Base-by-base conservation (phyloP, 2,329 filamentous ascomycete genomes). In the Alternaria conjuncta region DNA sequence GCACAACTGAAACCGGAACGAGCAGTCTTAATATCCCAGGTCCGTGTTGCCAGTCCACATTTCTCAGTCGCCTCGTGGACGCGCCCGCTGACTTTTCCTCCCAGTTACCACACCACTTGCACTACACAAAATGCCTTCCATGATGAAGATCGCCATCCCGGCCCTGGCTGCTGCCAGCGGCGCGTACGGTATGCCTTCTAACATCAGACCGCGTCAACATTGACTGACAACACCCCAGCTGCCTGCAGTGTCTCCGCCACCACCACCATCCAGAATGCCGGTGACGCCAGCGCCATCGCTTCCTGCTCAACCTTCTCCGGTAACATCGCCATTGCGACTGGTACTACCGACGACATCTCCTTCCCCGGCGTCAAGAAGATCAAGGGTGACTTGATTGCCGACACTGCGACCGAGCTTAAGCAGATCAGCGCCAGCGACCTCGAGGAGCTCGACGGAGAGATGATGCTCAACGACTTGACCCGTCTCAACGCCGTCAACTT, bases 231-330 rank as follows among this genome's bases (percentile, higher is more conserved):
- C 6, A 15, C 18, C 25, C 65, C 71, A 74, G 78, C 75, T 61
- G 70, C 76, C 57, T 85, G 83, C 78, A 81, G 78, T 64, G 71
- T 64, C 61, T 75, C 80, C 73, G 84, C 79, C 69, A 86, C 82
- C 81, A 84, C 79, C 63, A 89, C 87, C 70, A 85, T 93, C 83
- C 85, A 86, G 79, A 84, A 79, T 83, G 82, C 79, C 58, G 87
- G 88, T 71, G 86, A 92, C 76, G 89, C 87, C 61, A 85, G 84
- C 18, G 79, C 78, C 53, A 82, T 95, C 64, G 79, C 86, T 57
- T 75, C 78, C 67, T 97, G 94, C 87, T 78, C 82, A n/a, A 91
- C 87, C 60, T 86, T 92, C 77, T 82, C 87, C 55, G 93, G 91
- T 75, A 86, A 87, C 78, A 84, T 97, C 65, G 85, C 87, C 67